These are phyloP conservation scores for Yamadazyma insecticola DNA, from an alignment of 805 yeast species.

Conservation along the genomic window DNA sequence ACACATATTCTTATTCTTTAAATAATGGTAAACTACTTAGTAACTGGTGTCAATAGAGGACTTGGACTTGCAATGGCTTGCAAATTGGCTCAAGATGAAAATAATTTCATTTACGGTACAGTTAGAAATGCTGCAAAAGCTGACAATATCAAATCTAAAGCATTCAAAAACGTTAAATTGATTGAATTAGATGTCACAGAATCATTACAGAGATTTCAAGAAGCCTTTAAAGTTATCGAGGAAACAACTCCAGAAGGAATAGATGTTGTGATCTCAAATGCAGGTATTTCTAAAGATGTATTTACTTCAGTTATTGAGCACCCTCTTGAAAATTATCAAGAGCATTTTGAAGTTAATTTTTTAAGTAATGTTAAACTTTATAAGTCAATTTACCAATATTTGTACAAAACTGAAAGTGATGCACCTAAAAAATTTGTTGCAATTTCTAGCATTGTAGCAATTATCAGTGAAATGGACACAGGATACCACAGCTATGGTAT, in stretches of 20 bases:
- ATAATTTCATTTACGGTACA: slow-evolving; percentile 37
- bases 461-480: too few relatives aligned
- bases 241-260: slow-evolving; percentile 11
- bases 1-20: too few relatives aligned
- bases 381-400: slow-evolving; percentile 22
- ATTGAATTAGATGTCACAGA: slow-evolving; percentile 5
- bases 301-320: not conserved
- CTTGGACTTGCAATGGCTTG: slow-evolving; percentile 30
- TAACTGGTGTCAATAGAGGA: slow-evolving; percentile 39
- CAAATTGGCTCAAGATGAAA: slow-evolving; percentile 16
- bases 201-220: slow-evolving; percentile 2
- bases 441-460: too few relatives aligned
- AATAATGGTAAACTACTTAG: slow-evolving; percentile 11
- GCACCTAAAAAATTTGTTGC: slow-evolving; percentile 20
- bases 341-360: slow-evolving; percentile 6
- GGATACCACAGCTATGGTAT: slow-evolving; percentile 20
- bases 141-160: slow-evolving; percentile 2
- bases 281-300: slow-evolving; percentile 16
- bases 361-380: slow-evolving; percentile 11
- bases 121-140: slow-evolving; percentile 24
- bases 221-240: slow-evolving; percentile 7
- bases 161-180: slow-evolving; percentile 5
- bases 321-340: too few relatives aligned
- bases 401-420: slow-evolving; percentile 12
- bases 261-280: slow-evolving; percentile 32